A percentile compares a stretch with the other conserved stretches of the same genome.
phyloP scores from a whole-genome alignment of 2,329 filamentous ascomycete species.

The Fusarium temperatum region DNA sequence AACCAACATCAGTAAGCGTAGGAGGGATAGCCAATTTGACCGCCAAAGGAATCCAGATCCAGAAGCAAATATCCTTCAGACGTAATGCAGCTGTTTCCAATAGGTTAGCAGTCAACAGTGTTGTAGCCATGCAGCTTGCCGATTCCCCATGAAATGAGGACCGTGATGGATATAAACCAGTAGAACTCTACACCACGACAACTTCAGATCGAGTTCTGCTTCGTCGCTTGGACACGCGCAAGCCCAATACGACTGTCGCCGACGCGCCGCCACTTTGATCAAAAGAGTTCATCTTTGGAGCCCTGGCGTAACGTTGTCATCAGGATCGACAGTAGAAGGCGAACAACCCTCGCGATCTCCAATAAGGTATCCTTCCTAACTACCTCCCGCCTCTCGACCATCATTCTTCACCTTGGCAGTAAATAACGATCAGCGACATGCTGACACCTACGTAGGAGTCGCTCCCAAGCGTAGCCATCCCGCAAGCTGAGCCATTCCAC shows the following conservation, averaged over 20 bases:
- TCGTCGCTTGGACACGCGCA: neutral
- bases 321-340: neutral
- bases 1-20: neutral
- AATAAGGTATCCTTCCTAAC: no score
- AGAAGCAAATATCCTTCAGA: neutral
- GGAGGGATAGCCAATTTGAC: neutral
- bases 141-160: neutral
- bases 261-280: no score
- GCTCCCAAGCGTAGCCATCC: neutral
- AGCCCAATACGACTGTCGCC: neutral
- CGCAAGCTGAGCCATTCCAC: neutral
- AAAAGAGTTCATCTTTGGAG: neutral
- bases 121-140: neutral
- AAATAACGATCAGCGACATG: rapidly evolving
- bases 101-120: neutral
- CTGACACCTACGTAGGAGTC: neutral
- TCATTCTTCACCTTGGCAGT: neutral
- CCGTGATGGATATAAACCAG: no score
- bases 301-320: neutral
- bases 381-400: neutral
- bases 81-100: neutral
- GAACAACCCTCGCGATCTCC: neutral
- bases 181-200: neutral
- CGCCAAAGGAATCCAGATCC: neutral
- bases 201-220: neutral